Percentiles rank a stretch among this genome's conserved stretches.
These are phyloP conservation scores for Helotiales sp. DNA, from an alignment of 2,329 filamentous ascomycete species.

Conservation along the genomic window DNA sequence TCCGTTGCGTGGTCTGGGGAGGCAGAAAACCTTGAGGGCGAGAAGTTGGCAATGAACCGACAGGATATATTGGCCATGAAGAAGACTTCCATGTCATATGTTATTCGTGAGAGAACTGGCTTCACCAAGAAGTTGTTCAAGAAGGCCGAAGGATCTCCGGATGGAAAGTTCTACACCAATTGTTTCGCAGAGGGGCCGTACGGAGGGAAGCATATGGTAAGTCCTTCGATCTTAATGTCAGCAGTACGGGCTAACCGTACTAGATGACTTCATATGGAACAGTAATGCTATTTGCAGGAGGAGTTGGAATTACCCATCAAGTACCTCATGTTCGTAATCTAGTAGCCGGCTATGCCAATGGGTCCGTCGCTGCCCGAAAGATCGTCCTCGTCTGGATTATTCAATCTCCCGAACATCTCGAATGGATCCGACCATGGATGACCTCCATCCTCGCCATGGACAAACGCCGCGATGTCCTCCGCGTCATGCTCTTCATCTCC, in stretches of 20 bases:
- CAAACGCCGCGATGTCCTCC: slow-evolving; percentile 72
- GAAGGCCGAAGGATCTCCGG: slow-evolving; percentile 64
- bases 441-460: slow-evolving; percentile 79
- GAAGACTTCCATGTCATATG: slow-evolving; percentile 71
- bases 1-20: slow-evolving; percentile 80
- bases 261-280: slow-evolving; percentile 73
- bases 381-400: slow-evolving; percentile 80
- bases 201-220: slow-evolving; percentile 64
- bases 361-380: slow-evolving; percentile 72
- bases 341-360: slow-evolving; percentile 69
- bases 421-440: slow-evolving; percentile 87
- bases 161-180: slow-evolving; percentile 64
- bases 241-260: slow-evolving; percentile 48
- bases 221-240: neutral
- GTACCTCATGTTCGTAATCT: slow-evolving; percentile 77
- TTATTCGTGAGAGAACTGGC: slow-evolving; percentile 75
- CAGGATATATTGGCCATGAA: slow-evolving; percentile 63
- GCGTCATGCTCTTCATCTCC: slow-evolving; percentile 80
- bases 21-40: slow-evolving; percentile 53
- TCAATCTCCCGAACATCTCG: slow-evolving; percentile 77
- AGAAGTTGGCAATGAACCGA: slow-evolving; percentile 63
- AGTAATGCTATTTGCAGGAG: slow-evolving; percentile 78
- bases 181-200: slow-evolving; percentile 80
- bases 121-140: slow-evolving; percentile 74
- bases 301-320: slow-evolving; percentile 81